Evolutionary conservation across 2,329 filamentous ascomycete species (phyloP), one percentile per base, ranked within the genome.

Genomic region (Emergomyces orientalis): DNA sequence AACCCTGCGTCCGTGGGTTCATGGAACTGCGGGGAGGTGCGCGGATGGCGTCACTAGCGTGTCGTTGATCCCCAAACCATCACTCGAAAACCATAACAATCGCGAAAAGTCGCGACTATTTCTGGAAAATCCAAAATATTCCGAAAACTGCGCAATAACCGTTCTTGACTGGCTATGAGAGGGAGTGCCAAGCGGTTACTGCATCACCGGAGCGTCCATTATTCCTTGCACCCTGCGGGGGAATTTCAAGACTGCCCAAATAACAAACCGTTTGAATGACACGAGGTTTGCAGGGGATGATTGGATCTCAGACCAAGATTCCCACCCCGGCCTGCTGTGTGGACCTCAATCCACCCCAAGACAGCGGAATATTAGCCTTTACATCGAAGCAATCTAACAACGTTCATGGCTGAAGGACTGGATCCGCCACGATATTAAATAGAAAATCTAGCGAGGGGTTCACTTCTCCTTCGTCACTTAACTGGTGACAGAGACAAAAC

Each of bases 241-340:
- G 8, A 37, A 52, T 52, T 27, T 25, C 22, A n/a, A 27, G 7
- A 57, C 1, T 11, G 2, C 22, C 1, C 54, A 37, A 19, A 64
- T 51, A 45, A 39, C 41, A 37, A 59, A n/a, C 27, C 19, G 54
- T 62, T 60, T 67, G 64, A 63, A 63, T 60, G 58, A 68, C 65
- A 60, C 65, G 64, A 64, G 47, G 47, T 62, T 59, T 41, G 59
- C 41, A 32, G 43, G 47, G 32, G 61, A 62, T 63, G 63, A 67
- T 67, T 67, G 55, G 62, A 61, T 52, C 52, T 51, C 51, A 59
- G 27, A 43, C 14, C 41, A 57, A 54, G 49, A 61, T 52, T 54
- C 7, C 47, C 32, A 32, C 32, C 32, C 32, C 32, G 7, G 32
- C 32, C 7, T 7, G 3, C 7, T 3, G 32, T 32, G 32, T 32